Conservation (phyloP, 306 rosid species). For the Alnus glutinosa region DNA sequence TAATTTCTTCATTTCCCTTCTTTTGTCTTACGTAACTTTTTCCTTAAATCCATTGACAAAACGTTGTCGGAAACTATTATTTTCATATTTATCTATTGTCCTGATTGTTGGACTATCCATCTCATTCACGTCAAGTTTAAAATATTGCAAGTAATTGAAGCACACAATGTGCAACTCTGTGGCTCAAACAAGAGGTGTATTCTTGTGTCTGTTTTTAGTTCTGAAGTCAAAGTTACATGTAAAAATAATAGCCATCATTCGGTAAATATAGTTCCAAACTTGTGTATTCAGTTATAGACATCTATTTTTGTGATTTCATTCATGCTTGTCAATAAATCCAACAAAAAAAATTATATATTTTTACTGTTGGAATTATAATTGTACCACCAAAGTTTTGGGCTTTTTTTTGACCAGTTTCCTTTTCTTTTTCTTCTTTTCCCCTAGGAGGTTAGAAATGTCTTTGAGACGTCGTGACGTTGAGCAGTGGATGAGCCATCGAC, state of each 20-base stretch:
- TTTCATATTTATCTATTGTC: neutral
- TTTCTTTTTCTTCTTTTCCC: conserved; percentile 20
- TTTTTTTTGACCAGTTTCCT: neutral
- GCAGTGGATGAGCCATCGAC: conserved; percentile 93
- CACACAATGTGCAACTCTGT: neutral
- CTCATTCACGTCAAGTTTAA: neutral
- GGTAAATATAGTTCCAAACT: neutral
- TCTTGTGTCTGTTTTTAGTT: neutral
- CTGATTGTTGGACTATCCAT: neutral
- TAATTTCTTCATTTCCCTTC: neutral
- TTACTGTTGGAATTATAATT: neutral
- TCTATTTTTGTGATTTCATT: neutral
- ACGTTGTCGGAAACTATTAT: neutral
- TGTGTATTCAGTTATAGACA: neutral
- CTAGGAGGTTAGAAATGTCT: conserved; percentile 78
- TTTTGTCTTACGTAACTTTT: neutral
- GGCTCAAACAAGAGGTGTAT: neutral
- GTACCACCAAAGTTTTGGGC: neutral
- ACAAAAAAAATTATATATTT: neutral
- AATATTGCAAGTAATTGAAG: neutral
- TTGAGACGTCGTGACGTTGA: conserved; percentile 81
- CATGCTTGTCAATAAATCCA: neutral
- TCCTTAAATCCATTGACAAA: neutral
- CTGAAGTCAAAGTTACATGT: neutral
- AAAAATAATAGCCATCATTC: neutral